Conservation (phyloP, 208 protist genomes). For the Tetramitus jugosus region DNA sequence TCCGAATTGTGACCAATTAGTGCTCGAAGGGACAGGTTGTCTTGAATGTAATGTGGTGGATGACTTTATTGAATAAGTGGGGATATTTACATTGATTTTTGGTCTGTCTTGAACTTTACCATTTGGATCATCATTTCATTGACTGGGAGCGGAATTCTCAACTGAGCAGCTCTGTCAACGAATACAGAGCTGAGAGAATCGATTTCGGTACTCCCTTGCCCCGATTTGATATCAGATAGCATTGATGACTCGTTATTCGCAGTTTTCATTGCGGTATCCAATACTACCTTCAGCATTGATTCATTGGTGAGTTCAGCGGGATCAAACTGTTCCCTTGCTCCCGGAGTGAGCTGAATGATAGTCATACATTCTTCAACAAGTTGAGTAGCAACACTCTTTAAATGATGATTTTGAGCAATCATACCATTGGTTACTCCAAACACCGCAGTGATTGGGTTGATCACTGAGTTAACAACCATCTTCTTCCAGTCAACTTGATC, state of each 20-base stretch:
- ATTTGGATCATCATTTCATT: too few relatives aligned
- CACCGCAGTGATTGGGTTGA: constrained; percentile 48
- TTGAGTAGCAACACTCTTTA: constrained; percentile 12
- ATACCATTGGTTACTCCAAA: constrained; percentile 28
- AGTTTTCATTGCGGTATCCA: constrained; percentile 33
- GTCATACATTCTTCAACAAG: constrained; percentile 33
- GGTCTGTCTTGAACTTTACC: too few relatives aligned
- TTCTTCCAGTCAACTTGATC: constrained; percentile 48
- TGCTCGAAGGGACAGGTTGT: too few relatives aligned
- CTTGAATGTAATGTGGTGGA: too few relatives aligned
- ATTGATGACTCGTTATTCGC: constrained; percentile 40
- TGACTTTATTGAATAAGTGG: too few relatives aligned
- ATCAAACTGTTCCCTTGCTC: constrained; percentile 23
- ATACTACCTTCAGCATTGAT: constrained; percentile 22
- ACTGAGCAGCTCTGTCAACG: not conserved
- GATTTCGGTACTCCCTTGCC: constrained; percentile 33
- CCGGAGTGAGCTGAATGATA: constrained; percentile 37
- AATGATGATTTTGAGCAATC: not conserved
- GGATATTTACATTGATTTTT: too few relatives aligned
- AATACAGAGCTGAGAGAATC: constrained; percentile 30
- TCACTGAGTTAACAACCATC: constrained; percentile 44
- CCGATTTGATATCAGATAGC: constrained; percentile 39
- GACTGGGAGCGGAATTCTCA: not conserved
- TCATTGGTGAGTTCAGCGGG: constrained; percentile 25
- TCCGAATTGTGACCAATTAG: too few relatives aligned